Evolutionary conservation across 192 early-diverging fungal genomes (phyloP), one percentile per base, ranked within the genome.

Genomic region (Dissophora globulifera): DNA sequence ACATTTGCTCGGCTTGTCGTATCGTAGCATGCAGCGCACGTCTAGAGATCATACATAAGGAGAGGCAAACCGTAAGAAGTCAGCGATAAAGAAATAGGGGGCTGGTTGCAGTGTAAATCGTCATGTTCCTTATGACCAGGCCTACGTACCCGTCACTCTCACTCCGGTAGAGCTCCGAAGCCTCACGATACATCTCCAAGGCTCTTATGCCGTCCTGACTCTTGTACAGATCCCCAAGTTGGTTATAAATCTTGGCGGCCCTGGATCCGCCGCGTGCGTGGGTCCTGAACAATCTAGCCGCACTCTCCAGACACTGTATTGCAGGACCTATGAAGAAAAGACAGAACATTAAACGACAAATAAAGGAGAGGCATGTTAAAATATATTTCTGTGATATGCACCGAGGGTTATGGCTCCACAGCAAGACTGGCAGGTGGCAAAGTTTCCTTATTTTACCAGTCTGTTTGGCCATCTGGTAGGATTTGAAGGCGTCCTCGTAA

Each of bases 401-500:
- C n/a, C n/a, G n/a, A n/a, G n/a, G n/a, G n/a, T n/a, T n/a, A n/a
- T n/a, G n/a, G n/a, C n/a, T n/a, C n/a, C n/a, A n/a, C n/a, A n/a
- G n/a, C n/a, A n/a, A n/a, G n/a, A n/a, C n/a, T n/a, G n/a, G n/a
- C n/a, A n/a, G n/a, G n/a, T n/a, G n/a, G n/a, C n/a, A n/a, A n/a
- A n/a, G n/a, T n/a, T n/a, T n/a, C n/a, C n/a, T n/a, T n/a, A n/a
- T 38, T 13, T 13, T 38, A 76, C 79, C 79, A 46, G 51, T 49
- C 20, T 75, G 62, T 38, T 78, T 69, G 16, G 52, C 42, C 69
- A 78, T 78, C 47, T 82, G 66, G 47, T 67, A 78, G 1, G 81
- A 46, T 52, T 78, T 78, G 49, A 58, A 82, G 6, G 74, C 81
- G 32, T 82, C 69, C 51, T 82, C 81, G 43, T 82, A 82, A 23